A percentile compares a stretch with the other conserved stretches of the same genome.
Conservation (phyloP, 768 basidiomycete species). For the Phylloporus sp. region DNA sequence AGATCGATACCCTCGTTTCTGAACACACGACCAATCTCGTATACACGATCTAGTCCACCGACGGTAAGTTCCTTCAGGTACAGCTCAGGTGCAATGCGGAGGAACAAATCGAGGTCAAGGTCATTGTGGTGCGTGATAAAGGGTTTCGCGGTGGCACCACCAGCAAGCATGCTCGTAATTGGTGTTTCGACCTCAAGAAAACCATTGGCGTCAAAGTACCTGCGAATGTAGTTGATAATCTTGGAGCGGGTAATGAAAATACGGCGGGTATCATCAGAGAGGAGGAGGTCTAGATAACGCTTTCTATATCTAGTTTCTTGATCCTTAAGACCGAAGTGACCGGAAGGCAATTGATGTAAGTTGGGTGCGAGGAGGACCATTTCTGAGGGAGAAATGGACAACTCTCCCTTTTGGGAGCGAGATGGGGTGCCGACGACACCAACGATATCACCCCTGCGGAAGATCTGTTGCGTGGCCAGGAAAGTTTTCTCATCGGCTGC, state of each 20-base stretch:
- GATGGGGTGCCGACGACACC: conserved; percentile 87
- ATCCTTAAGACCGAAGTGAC: conserved; percentile 93
- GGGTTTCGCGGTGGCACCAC: conserved; percentile 97
- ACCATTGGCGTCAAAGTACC: conserved; percentile 83
- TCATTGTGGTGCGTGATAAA: conserved; percentile 99
- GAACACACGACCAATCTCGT: conserved; percentile 98
- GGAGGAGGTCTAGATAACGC: conserved; percentile 96
- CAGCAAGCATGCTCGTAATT: conserved; percentile 94
- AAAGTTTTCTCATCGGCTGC: conserved; percentile 62
- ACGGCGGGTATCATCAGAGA: conserved; percentile 84
- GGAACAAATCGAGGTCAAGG: conserved; percentile 91
- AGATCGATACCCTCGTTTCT: conserved; percentile 98
- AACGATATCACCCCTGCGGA: conserved; percentile 95
- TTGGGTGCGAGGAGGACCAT: conserved; percentile 93
- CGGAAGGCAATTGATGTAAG: conserved; percentile 90
- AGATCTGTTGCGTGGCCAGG: conserved; percentile 69
- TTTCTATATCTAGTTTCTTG: conserved; percentile 97
- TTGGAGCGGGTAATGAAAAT: conserved; percentile 87
- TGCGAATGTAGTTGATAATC: conserved; percentile 90
- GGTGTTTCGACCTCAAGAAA: conserved; percentile 99
- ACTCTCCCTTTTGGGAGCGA: conserved; percentile 93
- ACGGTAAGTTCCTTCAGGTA: conserved; percentile 98
- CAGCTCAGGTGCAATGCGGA: conserved; percentile 95
- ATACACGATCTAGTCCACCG: conserved; percentile 95
- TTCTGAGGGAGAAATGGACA: conserved; percentile 78